Evolutionary conservation across 108 stramenopile species (phyloP), one percentile per base, ranked within the genome.

Genomic region (Cyclotella cryptica): DNA sequence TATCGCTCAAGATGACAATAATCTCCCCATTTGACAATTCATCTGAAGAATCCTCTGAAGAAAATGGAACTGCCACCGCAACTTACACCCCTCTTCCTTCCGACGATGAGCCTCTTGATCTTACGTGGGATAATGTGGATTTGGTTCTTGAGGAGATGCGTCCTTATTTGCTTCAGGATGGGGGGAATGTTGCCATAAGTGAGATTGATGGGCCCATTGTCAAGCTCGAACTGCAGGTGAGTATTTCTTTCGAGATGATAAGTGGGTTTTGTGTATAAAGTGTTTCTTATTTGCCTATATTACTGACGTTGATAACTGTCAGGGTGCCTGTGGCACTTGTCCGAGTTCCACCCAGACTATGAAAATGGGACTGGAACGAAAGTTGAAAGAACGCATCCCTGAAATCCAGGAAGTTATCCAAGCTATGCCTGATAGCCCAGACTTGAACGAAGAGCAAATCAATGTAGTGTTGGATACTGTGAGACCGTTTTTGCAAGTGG

Each of bases 151-250:
- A 98, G 62, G 96, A 97, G 74, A 98, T 99, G 97, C 88, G 98
- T 22, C 77, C 77, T 15, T 96, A 87, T 84, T 71, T 93, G 47
- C 86, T 94, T 43, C 89, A 89, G 74, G 93, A 96, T 83, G 97
- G 98, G 19, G 97, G 98, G 8, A 99, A 99, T 76, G 98, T 98
- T 41, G 84, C 80, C 15, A 92, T 99, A 40, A 83, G 74, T 42
- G 96, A 96, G 72, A 99, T 99, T 72, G 98, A 99, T 82, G 98
- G 98, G 19, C 97, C 98, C 4, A 90, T 99, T 57, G 97, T 99
- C 14, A 61, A 85, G 66, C 79, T 99, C 44, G 95, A 99, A 85
- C 87, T 98, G 72, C 89, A 94, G 88, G 88, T 88, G 61, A 43
- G 90, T 71, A 14, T 26, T 30, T 3, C 1, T 68, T n/a, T n/a